Evolutionary conservation across 106 monocot genomes (phyloP), one percentile per base, ranked within the genome.

Genomic region (Apostasia shenzhenica): DNA sequence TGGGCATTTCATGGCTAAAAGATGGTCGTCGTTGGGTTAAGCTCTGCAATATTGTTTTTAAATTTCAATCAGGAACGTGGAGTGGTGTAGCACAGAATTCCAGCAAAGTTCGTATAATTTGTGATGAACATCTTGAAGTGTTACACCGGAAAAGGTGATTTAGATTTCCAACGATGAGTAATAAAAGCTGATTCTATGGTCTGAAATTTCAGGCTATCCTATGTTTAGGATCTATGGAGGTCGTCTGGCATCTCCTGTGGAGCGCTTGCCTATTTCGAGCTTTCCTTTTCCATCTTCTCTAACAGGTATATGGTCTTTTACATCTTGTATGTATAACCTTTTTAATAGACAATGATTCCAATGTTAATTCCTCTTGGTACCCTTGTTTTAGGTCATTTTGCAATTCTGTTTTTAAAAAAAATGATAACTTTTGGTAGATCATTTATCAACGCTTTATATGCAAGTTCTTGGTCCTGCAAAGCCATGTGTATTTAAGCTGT

Each of bases 41-140:
- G 56, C 54, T 93, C 11, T 72, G 77, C 13, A 93, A 86, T 55
- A 68, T 89, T 51, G 73, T 39, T 9, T 93, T 79, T 47, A 67
- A 71, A 55, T 58, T 72, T 26, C 60, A 81, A 55, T 86, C 66
- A 38, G 93, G 86, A 59, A 71, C 89, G 51, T 93, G 89, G 93
- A 83, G 74, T 60, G 83, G 81, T 64, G 41, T 82, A 41, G 44
- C 84, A 59, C 59, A 73, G 55, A 54, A 56, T 55, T 83, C 59
- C 8, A 81, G 89, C 64, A 84, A 80, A 76, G 53, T 84, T 39
- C 61, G 49, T 60, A 41, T 83, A 59, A 70, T 93, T 38, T 86
- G 89, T 47, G 61, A 71, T 75, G 77, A 86, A 48, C 73, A 89
- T 73, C 59, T 77, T 47, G 54, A 38, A 64, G 89, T 86, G 55